Conservation (phyloP, 2,329 filamentous ascomycete genomes). For the Talaromyces amestolkiae region DNA sequence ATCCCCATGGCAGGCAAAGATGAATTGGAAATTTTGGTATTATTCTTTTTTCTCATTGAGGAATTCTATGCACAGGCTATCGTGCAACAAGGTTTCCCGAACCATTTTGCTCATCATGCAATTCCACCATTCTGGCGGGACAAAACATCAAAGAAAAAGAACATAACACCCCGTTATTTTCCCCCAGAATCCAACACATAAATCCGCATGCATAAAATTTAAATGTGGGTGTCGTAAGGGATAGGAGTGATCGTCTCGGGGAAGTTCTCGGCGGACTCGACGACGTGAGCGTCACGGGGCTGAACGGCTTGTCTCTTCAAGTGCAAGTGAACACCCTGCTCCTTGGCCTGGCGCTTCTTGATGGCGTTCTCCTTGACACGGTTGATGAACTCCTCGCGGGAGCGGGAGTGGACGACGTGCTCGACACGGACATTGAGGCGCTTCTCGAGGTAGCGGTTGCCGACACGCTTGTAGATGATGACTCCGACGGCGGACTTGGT, state of each 20-base stretch:
- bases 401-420: constrained; percentile 92
- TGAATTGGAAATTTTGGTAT: constrained; percentile 29
- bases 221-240: constrained; percentile 98
- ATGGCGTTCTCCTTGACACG: constrained; percentile 95
- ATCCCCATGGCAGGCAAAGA: background rate
- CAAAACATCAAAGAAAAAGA: constrained; percentile 25
- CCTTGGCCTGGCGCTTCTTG: constrained; percentile 90
- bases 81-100: constrained; percentile 39
- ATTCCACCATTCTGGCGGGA: constrained; percentile 32
- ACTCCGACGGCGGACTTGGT: constrained; percentile 96
- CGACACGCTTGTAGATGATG: constrained; percentile 99
- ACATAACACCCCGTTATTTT: constrained; percentile 37
- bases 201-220: constrained; percentile 44
- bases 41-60: constrained; percentile 43
- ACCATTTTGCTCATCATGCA: constrained; percentile 41
- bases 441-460: constrained; percentile 99
- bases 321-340: constrained; percentile 79
- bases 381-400: constrained; percentile 92
- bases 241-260: constrained; percentile 90
- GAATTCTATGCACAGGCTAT: constrained; percentile 43
- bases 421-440: constrained; percentile 98
- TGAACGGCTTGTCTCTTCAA: constrained; percentile 84
- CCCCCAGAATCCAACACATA: constrained; percentile 33
- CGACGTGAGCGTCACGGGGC: constrained; percentile 76
- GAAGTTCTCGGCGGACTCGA: constrained; percentile 76